Evolutionary conservation across 257 asterid species (phyloP).

Genomic region (Solanum tarapatanum): DNA sequence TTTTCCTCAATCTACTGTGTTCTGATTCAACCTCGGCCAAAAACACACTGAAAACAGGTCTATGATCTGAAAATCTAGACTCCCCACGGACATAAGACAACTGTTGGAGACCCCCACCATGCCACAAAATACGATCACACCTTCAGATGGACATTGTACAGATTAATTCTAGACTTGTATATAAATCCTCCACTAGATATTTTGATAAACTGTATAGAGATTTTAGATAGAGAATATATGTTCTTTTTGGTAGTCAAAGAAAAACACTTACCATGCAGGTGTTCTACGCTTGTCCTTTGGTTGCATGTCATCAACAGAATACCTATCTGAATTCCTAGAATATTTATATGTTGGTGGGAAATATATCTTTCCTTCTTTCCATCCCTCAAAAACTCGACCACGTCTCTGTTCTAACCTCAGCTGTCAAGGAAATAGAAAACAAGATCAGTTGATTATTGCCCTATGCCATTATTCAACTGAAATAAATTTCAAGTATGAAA

Average conservation of each 20-base stretch:
- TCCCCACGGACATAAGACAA: conserved; percentile 14
- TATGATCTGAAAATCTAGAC: conserved; percentile 16
- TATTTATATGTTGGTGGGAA: conserved; percentile 27
- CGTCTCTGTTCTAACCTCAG: conserved; percentile 16
- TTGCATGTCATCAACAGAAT: conserved; percentile 13
- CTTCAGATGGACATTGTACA: not conserved
- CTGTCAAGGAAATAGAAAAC: not conserved
- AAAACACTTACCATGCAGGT: conserved; percentile 17
- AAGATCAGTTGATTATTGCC: not conserved
- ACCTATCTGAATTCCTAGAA: conserved; percentile 18
- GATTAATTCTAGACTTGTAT: not conserved
- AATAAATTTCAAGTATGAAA: not conserved
- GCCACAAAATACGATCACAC: conserved; percentile 19
- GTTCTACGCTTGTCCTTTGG: conserved; percentile 26
- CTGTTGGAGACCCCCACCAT: conserved; percentile 12
- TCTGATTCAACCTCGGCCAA: conserved; percentile 10
- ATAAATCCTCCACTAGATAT: not conserved
- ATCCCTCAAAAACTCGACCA: conserved; percentile 19
- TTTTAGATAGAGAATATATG: not conserved
- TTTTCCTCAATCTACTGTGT: not conserved
- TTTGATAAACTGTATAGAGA: not conserved
- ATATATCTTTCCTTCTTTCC: conserved; percentile 23
- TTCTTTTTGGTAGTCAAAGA: not conserved
- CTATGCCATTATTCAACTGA: not conserved
- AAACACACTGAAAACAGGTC: conserved; percentile 8